A percentile compares a stretch with the other conserved stretches of the same genome.
Evolutionary conservation across 1,139 yeast species (phyloP).

Genomic region (Debaryomycetaceae sp.): DNA sequence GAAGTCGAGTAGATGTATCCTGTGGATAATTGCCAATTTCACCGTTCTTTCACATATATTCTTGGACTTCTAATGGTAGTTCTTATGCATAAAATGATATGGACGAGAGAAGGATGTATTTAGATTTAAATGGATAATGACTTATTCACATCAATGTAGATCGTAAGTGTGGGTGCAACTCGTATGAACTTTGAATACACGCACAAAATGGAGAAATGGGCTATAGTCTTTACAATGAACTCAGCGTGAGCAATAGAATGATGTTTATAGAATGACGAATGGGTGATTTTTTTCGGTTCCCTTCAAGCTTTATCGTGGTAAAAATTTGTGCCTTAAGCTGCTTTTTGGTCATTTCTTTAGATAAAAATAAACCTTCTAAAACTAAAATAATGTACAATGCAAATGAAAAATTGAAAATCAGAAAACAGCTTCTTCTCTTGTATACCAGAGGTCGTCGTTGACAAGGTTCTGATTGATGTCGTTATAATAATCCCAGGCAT

Average conservation of each 20-base stretch:
- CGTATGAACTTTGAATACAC: not conserved
- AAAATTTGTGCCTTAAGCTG: too few relatives aligned
- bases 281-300: too few relatives aligned
- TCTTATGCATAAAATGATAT: not conserved
- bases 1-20: constrained; percentile 56
- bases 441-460: constrained; percentile 24
- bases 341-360: too few relatives aligned
- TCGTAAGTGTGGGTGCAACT: not conserved
- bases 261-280: too few relatives aligned
- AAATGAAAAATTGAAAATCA: not conserved
- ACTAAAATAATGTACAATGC: not conserved
- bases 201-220: not conserved
- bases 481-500: constrained; percentile 39
- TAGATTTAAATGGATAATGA: not conserved
- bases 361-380: too few relatives aligned
- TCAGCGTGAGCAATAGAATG: too few relatives aligned
- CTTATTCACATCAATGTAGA: not conserved
- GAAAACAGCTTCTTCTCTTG: constrained; percentile 10
- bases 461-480: constrained; percentile 24
- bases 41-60: not conserved
- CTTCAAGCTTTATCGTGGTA: too few relatives aligned
- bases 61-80: not conserved
- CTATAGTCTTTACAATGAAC: too few relatives aligned
- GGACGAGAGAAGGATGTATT: not conserved
- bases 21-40: not conserved